Percentiles rank a stretch among this genome's conserved stretches.
phyloP scores from a whole-genome alignment of 2,329 filamentous ascomycete genomes.

The Pestalotiopsis sp. region DNA sequence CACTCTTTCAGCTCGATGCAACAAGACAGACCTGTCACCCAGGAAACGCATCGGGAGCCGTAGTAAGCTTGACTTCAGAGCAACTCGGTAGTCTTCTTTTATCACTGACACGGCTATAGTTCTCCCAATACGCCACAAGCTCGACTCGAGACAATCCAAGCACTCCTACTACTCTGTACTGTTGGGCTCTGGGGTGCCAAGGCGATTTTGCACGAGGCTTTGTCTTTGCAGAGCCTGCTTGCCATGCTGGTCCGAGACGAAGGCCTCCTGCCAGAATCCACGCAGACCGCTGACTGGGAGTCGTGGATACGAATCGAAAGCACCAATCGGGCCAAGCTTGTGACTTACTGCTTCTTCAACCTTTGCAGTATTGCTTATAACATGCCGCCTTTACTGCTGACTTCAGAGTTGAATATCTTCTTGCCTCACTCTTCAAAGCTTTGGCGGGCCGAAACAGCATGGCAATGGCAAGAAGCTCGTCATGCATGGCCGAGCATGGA shows the following conservation, averaged over 20 bases:
- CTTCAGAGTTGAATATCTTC: conserved; percentile 59
- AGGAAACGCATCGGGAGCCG: conserved; percentile 61
- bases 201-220: conserved; percentile 60
- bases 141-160: conserved; percentile 67
- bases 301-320: conserved; percentile 62
- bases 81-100: neutral
- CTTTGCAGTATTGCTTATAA: conserved; percentile 66
- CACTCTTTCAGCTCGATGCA: conserved; percentile 63
- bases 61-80: conserved; percentile 47
- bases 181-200: conserved; percentile 65
- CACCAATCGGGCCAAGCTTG: conserved; percentile 60
- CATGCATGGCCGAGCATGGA: conserved; percentile 54
- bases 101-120: conserved; percentile 34
- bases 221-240: conserved; percentile 62
- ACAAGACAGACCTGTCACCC: conserved; percentile 58
- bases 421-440: conserved; percentile 58
- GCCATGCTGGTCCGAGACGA: conserved; percentile 63
- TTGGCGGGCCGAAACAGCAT: conserved; percentile 60
- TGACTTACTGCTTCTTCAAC: conserved; percentile 66
- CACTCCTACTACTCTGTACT: conserved; percentile 62
- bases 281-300: conserved; percentile 59
- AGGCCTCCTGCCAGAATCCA: conserved; percentile 52
- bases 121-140: conserved; percentile 63
- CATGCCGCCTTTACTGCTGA: conserved; percentile 60
- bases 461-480: conserved; percentile 63